Evolutionary conservation across 164 flowering plant species (phyloP), one percentile per base, ranked within the genome.

Genomic region (Nelumbo lutea): DNA sequence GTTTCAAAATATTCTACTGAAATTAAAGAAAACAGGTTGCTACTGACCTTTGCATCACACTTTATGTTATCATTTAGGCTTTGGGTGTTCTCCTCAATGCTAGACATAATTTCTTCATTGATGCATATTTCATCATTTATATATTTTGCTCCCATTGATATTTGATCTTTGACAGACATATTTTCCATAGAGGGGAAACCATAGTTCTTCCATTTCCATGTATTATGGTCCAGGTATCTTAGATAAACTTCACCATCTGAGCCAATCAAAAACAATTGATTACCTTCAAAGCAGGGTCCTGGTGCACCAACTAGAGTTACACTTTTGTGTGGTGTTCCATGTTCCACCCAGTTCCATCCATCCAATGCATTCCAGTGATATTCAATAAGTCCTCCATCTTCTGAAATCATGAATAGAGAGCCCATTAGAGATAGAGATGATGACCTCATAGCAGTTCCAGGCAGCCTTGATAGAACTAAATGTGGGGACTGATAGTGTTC

Each of bases 271-370:
- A 92, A 83, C 70, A 92, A 66, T 58, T 86, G 88, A 61, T 70
- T 83, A 27, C 88, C 85, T 46, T 82, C 74, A 68, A 85, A 82
- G 74, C 84, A 83, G 15, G 96, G 98, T 3, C 98, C 94, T 9
- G 94, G 90, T 57, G 96, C 78, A 62, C 85, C 83, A 43, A 79
- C 84, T 57, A 92, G 67, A 39, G 72, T 81, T 56, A 88, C 94
- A 72, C 75, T 79, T 68, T 69, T 83, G 64, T 65, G 9, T 15
- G 97, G 97, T 6, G 79, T 86, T 67, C 97, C 97, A 68, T 92
- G 97, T 73, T 92, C 97, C 2, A 92, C 74, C 97, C 97, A 92
- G 39, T 76, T 75, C 97, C 97, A 92, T 13, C 96, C 94, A 59
- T 90, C 93, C 64, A 77, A 40, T 46, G 87, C 4, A 52, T 79